phyloP scores from a whole-genome alignment of 2,329 filamentous ascomycete species.

The Dryadomyces sulphureus region DNA sequence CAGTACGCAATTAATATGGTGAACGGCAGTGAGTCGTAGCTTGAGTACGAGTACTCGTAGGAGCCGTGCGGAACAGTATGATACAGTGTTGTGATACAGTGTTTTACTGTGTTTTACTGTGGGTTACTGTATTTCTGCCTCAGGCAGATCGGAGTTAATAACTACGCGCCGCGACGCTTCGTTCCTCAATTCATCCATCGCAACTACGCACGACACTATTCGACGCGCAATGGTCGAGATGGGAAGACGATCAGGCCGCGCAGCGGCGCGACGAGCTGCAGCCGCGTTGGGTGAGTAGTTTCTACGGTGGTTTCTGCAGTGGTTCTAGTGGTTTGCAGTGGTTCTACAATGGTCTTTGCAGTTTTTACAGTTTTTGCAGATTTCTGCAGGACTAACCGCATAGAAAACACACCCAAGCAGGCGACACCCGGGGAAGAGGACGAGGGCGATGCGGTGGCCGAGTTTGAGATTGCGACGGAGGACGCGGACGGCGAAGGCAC shows the following conservation, averaged over 20 bases:
- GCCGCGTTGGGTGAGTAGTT: conserved; percentile 21
- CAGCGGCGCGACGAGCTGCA: conserved; percentile 27
- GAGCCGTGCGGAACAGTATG: too few species aligned
- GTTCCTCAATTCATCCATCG: neutral
- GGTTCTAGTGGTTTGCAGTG: too few species aligned
- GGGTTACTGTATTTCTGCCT: too few species aligned
- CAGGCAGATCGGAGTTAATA: too few species aligned
- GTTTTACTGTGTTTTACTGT: too few species aligned
- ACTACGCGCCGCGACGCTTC: neutral
- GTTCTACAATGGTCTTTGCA: too few species aligned
- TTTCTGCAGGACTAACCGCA: neutral
- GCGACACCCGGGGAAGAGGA: conserved; percentile 24
- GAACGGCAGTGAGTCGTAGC: too few species aligned
- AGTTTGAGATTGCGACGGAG: conserved; percentile 1
- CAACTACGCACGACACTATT: neutral
- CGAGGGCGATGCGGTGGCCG: conserved; percentile 18
- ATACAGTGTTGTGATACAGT: too few species aligned
- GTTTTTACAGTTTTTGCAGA: neutral
- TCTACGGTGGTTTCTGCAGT: too few species aligned
- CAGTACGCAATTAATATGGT: too few species aligned
- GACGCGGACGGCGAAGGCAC: conserved; percentile 19
- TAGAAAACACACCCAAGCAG: conserved; percentile 30
- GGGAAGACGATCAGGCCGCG: conserved; percentile 26
- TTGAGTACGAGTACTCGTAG: too few species aligned
- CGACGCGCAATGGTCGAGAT: conserved; percentile 9